Percentiles rank a stretch among this genome's conserved stretches.
These are phyloP conservation scores for Pyricularia sp. DNA, from an alignment of 2,329 filamentous ascomycete species.

Conservation along the genomic window DNA sequence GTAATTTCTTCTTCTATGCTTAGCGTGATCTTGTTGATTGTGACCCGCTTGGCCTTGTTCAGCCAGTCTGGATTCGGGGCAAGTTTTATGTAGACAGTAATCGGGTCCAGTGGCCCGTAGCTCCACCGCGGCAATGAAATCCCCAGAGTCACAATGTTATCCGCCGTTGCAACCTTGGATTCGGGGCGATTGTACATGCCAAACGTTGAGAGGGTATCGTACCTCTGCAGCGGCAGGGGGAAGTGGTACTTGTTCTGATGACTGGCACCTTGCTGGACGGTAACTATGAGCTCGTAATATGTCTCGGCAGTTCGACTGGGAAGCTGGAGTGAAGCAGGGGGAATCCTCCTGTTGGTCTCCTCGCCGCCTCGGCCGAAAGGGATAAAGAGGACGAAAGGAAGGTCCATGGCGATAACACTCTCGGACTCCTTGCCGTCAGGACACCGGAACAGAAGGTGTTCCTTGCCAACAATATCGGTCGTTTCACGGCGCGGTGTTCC, in stretches of 20 bases:
- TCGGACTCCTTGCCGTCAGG: conserved; percentile 73
- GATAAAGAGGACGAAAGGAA: conserved; percentile 95
- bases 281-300: conserved; percentile 92
- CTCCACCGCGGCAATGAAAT: conserved; percentile 93
- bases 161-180: conserved; percentile 69
- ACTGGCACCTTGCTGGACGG: conserved; percentile 77
- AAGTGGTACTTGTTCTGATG: conserved; percentile 86
- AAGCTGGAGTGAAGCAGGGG: conserved; percentile 81
- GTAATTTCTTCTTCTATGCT: conserved; percentile 95
- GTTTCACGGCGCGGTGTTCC: conserved; percentile 84
- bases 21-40: conserved; percentile 86
- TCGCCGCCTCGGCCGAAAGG: conserved; percentile 85
- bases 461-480: conserved; percentile 86
- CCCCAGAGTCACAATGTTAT: conserved; percentile 82
- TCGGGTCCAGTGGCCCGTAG: conserved; percentile 87
- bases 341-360: conserved; percentile 79
- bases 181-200: conserved; percentile 99
- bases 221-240: conserved; percentile 79
- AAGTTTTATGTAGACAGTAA: conserved; percentile 90
- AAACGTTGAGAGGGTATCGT: conserved; percentile 95
- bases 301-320: conserved; percentile 92
- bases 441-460: conserved; percentile 84
- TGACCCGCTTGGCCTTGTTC: conserved; percentile 79
- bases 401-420: conserved; percentile 85
- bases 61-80: conserved; percentile 87